These are phyloP conservation scores for Pyricularia pennisetigena DNA, from an alignment of 2,329 filamentous ascomycete species.

Conservation along the genomic window DNA sequence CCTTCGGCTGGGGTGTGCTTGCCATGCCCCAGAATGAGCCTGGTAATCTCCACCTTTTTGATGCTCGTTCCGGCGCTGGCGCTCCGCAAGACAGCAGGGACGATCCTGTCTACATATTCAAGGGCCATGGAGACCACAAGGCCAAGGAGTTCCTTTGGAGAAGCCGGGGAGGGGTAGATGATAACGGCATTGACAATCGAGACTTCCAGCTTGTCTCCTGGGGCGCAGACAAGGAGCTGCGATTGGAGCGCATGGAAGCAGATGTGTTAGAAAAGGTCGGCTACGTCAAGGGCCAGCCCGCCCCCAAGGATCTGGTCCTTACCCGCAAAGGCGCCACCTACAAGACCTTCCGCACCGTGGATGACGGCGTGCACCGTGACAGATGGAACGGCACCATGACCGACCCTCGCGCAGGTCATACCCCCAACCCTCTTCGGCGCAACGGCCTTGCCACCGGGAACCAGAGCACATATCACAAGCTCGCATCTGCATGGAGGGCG, in stretches of 20 bases:
- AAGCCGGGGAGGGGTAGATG: slow-evolving; percentile 56
- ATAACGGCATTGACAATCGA: slow-evolving; percentile 65
- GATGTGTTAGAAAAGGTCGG: slow-evolving; percentile 59
- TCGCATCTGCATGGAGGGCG: slow-evolving; percentile 35
- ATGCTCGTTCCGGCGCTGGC: slow-evolving; percentile 42
- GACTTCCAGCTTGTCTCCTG: slow-evolving; percentile 92
- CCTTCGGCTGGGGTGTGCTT: slow-evolving; percentile 75
- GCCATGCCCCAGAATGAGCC: slow-evolving; percentile 90
- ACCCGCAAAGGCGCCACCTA: slow-evolving; percentile 81
- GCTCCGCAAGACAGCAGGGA: slow-evolving; percentile 32
- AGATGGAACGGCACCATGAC: slow-evolving; percentile 53
- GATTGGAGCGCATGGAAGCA: slow-evolving; percentile 63
- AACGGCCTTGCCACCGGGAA: slow-evolving; percentile 33
- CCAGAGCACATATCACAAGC: slow-evolving; percentile 25
- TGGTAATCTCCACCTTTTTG: slow-evolving; percentile 76
- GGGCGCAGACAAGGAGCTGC: slow-evolving; percentile 77
- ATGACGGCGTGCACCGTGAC: slow-evolving; percentile 46
- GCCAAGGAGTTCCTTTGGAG: slow-evolving; percentile 92
- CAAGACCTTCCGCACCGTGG: slow-evolving; percentile 71
- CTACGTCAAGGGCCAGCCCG: slow-evolving; percentile 58
- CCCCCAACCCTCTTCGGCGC: slow-evolving; percentile 21
- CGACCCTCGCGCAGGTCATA: slow-evolving; percentile 39
- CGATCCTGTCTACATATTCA: slow-evolving; percentile 46
- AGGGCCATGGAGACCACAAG: slow-evolving; percentile 53
- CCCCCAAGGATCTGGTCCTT: slow-evolving; percentile 55